Conservation (phyloP, 371 early-diverging fungal genomes). For the Syncephalastrum monosporum region DNA sequence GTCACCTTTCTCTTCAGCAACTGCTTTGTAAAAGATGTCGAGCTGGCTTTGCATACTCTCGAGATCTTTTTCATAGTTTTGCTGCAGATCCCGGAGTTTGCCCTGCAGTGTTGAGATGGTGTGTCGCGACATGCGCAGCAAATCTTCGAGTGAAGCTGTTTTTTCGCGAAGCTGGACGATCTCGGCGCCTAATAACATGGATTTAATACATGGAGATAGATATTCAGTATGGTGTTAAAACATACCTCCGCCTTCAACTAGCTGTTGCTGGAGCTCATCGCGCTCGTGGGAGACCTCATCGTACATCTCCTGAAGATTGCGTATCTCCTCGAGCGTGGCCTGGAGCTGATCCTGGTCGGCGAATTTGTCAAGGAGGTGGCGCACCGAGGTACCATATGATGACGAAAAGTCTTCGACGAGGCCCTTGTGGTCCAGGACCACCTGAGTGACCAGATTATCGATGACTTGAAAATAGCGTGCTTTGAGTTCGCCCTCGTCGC, state of each 20-base stretch:
- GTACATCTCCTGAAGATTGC: conserved; percentile 50
- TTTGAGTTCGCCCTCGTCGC: conserved; percentile 59
- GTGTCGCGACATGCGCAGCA: conserved; percentile 76
- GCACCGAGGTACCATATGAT: conserved; percentile 68
- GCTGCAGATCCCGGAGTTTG: conserved; percentile 67
- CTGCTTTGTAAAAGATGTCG: conserved; percentile 64
- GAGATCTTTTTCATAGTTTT: conserved; percentile 65
- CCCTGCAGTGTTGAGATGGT: conserved; percentile 77
- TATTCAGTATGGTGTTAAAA: background rate
- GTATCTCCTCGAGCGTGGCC: conserved; percentile 67
- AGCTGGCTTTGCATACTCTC: conserved; percentile 70
- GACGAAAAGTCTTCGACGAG: conserved; percentile 65
- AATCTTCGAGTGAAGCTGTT: conserved; percentile 75
- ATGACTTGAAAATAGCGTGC: conserved; percentile 79
- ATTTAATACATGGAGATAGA: background rate
- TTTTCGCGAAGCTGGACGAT: conserved; percentile 62
- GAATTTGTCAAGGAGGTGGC: conserved; percentile 75
- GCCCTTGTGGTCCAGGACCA: conserved; percentile 79
- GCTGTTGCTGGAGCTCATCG: conserved; percentile 50
- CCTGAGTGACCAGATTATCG: conserved; percentile 77
- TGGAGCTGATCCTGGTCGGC: conserved; percentile 80
- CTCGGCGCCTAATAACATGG: background rate
- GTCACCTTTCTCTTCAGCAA: conserved; percentile 53
- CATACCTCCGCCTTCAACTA: conserved; percentile 32
- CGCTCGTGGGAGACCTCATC: conserved; percentile 43